Percentiles rank a stretch among this genome's conserved stretches.
phyloP scores from a whole-genome alignment of 2,329 filamentous ascomycete species.

The Teratosphaeriaceae sp. region DNA sequence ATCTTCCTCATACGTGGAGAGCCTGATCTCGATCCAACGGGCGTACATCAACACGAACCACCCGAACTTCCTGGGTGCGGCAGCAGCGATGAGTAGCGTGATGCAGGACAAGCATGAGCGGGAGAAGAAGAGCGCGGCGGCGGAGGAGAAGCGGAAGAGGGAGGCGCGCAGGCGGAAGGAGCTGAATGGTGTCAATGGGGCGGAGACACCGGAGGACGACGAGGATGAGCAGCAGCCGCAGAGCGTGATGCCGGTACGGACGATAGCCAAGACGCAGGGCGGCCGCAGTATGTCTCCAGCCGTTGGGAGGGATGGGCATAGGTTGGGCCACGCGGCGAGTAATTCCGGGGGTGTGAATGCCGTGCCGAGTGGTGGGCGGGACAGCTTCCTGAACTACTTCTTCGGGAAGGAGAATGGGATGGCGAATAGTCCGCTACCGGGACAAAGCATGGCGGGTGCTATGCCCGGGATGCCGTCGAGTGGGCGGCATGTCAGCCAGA shows the following conservation, averaged over 20 bases:
- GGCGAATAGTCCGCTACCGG: constrained; percentile 19
- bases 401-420: constrained; percentile 85
- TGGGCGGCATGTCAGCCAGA: constrained; percentile 68
- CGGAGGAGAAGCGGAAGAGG: constrained; percentile 79
- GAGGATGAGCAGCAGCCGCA: constrained; percentile 50
- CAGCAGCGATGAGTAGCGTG: constrained; percentile 94
- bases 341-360: constrained; percentile 27
- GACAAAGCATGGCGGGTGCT: constrained; percentile 28
- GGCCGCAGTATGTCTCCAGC: constrained; percentile 78
- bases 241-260: constrained; percentile 48
- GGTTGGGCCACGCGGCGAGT: constrained; percentile 10
- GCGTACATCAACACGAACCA: constrained; percentile 99
- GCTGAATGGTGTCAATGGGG: constrained; percentile 60
- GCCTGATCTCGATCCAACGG: constrained; percentile 91
- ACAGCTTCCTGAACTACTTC: constrained; percentile 97
- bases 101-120: constrained; percentile 92
- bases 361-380: constrained; percentile 58
- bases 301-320: constrained; percentile 47
- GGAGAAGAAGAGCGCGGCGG: constrained; percentile 71
- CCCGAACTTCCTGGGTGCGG: constrained; percentile 94
- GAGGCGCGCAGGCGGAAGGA: constrained; percentile 81
- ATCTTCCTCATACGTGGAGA: constrained; percentile 86
- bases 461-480: constrained; percentile 34
- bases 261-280: constrained; percentile 40
- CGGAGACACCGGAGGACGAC: constrained; percentile 58